Percentiles rank a stretch among this genome's conserved stretches.
Evolutionary conservation across 108 stramenopile genomes (phyloP).

Genomic region (Craspedostauros australis): DNA sequence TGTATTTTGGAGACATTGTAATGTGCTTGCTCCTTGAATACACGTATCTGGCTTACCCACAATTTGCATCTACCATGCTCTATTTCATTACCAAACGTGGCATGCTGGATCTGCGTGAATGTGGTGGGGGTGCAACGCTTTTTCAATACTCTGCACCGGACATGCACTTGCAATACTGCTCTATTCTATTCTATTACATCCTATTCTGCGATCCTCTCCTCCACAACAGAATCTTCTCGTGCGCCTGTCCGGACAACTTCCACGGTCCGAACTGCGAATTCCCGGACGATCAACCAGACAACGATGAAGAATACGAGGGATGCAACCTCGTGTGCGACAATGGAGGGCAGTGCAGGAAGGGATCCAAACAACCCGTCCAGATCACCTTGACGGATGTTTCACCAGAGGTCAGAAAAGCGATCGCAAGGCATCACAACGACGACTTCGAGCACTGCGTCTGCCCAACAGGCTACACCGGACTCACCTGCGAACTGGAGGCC

Average conservation of each 20-base stretch:
- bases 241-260: constrained; percentile 28
- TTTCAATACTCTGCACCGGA: background rate
- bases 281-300: background rate
- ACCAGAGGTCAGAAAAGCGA: constrained; percentile 9
- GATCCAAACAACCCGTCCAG: constrained; percentile 24
- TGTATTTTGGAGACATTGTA: too few relatives aligned
- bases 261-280: constrained; percentile 36
- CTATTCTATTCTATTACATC: too few relatives aligned
- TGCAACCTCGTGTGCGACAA: constrained; percentile 35
- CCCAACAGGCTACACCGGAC: constrained; percentile 35
- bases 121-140: background rate
- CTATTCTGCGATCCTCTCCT: too few relatives aligned
- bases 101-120: too few relatives aligned
- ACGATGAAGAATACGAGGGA: background rate
- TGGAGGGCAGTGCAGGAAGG: constrained; percentile 31
- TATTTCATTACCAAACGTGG: background rate
- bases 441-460: constrained; percentile 59
- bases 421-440: constrained; percentile 10
- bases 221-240: too few relatives aligned
- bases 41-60: too few relatives aligned
- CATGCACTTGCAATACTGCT: constrained; percentile 1
- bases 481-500: constrained; percentile 42
- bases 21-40: too few relatives aligned
- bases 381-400: constrained; percentile 15
- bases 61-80: too few relatives aligned